phyloP scores from a whole-genome alignment of 345 rosid species.

The Euphorbia lathyris region DNA sequence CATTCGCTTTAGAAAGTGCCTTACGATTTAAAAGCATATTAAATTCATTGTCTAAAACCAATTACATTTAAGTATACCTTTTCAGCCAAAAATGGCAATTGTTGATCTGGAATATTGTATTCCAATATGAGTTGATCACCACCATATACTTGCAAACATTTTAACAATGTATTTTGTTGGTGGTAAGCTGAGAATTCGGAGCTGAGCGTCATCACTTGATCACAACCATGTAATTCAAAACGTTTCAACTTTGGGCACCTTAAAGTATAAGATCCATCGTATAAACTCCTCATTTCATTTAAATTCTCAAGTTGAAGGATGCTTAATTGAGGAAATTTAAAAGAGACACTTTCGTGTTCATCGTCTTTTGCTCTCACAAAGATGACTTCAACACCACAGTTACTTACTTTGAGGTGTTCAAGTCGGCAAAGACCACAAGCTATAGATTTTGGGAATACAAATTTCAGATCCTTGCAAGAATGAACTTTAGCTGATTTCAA shows the following conservation, averaged over 20 bases:
- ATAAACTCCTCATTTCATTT: not conserved
- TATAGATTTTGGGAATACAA: not conserved
- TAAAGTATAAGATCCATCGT: not conserved
- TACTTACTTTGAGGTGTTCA: not conserved
- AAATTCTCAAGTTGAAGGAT: not conserved
- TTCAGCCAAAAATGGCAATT: too few species aligned
- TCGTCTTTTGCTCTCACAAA: not conserved
- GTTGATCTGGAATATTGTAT: too few species aligned
- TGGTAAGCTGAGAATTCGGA: too few species aligned
- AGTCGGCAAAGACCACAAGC: not conserved
- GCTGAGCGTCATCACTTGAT: not conserved
- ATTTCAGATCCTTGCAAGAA: not conserved
- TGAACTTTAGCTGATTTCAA: not conserved
- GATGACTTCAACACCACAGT: not conserved
- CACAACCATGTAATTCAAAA: not conserved
- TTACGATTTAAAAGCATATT: too few species aligned
- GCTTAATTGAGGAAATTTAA: not conserved
- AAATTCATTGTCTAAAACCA: too few species aligned
- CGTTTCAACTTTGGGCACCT: not conserved
- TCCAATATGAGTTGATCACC: not conserved
- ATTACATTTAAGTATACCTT: too few species aligned
- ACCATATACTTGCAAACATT: not conserved
- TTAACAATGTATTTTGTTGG: too few species aligned
- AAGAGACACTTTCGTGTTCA: not conserved
- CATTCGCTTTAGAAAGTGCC: too few species aligned